Percentiles rank a stretch among this genome's conserved stretches.
Conservation (phyloP, 768 basidiomycete genomes). For the Mycena venus region DNA sequence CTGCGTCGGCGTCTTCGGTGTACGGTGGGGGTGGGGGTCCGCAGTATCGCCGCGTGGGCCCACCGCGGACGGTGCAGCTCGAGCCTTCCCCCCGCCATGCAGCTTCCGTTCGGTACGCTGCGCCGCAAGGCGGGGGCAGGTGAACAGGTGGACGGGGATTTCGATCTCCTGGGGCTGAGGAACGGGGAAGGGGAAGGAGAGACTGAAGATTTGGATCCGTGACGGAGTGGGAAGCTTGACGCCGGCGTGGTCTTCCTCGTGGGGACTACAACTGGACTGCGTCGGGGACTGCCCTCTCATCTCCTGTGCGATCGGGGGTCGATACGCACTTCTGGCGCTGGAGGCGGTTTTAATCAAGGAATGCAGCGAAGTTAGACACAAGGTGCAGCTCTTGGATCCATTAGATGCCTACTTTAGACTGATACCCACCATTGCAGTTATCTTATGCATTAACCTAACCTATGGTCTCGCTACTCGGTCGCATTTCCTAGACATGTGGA, state of each 20-base stretch:
- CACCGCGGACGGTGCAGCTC: conserved; percentile 62
- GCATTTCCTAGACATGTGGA: background rate
- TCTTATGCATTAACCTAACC: background rate
- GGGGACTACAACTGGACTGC: background rate
- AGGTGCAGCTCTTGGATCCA: background rate
- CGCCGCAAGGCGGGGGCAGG: conserved; percentile 4
- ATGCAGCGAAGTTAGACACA: background rate
- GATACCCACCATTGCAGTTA: background rate
- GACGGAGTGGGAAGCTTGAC: background rate
- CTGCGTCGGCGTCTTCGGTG: conserved; percentile 22
- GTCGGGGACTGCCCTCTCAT: too few relatives aligned
- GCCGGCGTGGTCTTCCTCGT: background rate
- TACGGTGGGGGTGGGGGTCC: conserved; percentile 25
- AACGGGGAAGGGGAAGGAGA: conserved; percentile 33
- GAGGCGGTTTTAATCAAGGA: background rate
- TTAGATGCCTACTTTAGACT: background rate
- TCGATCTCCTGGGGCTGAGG: conserved; percentile 28
- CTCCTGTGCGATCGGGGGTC: background rate
- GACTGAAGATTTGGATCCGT: conserved; percentile 30
- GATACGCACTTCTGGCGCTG: background rate
- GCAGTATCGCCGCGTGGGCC: conserved; percentile 29
- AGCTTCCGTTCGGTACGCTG: conserved; percentile 52
- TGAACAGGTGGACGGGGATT: conserved; percentile 19
- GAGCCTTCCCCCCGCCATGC: conserved; percentile 69
- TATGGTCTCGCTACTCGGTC: background rate